A percentile compares a stretch with the other conserved stretches of the same genome.
Conservation (phyloP, 352 stramenopile species). For the Globisporangium barbulae region DNA sequence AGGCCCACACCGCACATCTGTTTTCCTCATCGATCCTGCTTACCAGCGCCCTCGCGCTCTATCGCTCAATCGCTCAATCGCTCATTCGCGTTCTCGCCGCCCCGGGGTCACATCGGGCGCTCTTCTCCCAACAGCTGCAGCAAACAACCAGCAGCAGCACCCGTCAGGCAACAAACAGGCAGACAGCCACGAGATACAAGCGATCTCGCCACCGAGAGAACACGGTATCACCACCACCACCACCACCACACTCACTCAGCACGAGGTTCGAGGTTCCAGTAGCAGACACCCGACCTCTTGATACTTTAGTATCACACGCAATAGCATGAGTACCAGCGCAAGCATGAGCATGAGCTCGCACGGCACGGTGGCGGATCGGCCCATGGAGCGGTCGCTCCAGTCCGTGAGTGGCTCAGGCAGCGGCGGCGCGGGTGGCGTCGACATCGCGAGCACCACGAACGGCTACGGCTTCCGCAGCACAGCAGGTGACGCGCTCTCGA, state of each 20-base stretch:
- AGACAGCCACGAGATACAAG: not conserved
- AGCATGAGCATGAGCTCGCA: conserved; percentile 4
- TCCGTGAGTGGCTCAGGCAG: conserved; percentile 26
- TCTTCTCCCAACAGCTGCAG: not conserved
- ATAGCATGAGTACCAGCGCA: not conserved
- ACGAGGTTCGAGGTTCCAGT: no score
- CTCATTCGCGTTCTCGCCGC: not conserved
- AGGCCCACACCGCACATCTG: no score
- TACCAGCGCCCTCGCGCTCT: no score
- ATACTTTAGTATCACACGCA: not conserved
- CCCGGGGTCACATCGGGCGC: not conserved
- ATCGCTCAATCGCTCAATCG: no score
- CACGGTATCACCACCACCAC: not conserved
- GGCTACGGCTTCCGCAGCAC: conserved; percentile 50
- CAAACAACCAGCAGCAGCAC: not conserved
- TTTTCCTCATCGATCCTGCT: no score
- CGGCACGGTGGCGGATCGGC: conserved; percentile 7
- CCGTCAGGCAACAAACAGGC: not conserved
- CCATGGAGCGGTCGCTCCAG: conserved; percentile 3
- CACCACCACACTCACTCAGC: no score
- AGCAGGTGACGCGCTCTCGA: conserved; percentile 50
- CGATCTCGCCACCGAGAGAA: not conserved
- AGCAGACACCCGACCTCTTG: no score
- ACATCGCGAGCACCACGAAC: conserved; percentile 37
- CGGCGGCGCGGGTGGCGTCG: conserved; percentile 22